A percentile compares a stretch with the other conserved stretches of the same genome.
Conservation (phyloP, 441 rosid genomes). For the Erodium moschatum region DNA sequence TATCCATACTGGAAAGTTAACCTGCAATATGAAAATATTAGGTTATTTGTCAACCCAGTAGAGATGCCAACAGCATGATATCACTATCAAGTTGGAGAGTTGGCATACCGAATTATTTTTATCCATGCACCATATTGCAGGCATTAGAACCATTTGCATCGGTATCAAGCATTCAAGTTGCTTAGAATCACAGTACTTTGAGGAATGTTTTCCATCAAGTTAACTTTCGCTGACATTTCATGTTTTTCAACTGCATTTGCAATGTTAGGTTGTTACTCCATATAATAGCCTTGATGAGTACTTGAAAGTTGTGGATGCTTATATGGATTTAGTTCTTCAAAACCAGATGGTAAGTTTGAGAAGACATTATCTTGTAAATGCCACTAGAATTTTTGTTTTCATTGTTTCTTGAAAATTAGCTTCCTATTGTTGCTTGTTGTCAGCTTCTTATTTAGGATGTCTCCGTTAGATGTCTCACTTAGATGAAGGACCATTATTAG, state of each 20-base stretch:
- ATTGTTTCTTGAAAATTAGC: conserved; percentile 14
- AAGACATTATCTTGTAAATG: conserved; percentile 12
- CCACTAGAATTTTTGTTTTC: conserved; percentile 4
- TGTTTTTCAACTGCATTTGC: conserved; percentile 16
- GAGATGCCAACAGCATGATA: not conserved
- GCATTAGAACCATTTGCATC: not conserved
- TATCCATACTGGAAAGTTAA: not conserved
- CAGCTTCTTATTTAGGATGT: not conserved
- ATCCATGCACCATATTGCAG: not conserved
- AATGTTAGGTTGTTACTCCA: conserved; percentile 45
- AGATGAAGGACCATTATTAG: not conserved
- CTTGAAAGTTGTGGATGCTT: conserved; percentile 72
- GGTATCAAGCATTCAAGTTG: not conserved
- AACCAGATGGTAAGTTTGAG: conserved; percentile 54
- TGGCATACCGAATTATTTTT: not conserved
- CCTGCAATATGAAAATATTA: not conserved
- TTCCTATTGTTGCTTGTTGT: not conserved
- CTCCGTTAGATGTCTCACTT: not conserved
- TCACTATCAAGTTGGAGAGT: conserved; percentile 2
- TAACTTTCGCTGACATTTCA: conserved; percentile 16
- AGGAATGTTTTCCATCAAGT: conserved; percentile 2
- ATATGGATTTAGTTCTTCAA: conserved; percentile 66
- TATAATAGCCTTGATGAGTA: conserved; percentile 54
- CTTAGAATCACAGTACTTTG: not conserved
- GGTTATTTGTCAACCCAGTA: conserved; percentile 1